Percentiles rank a stretch among this genome's conserved stretches.
Conservation (phyloP, 306 rosid genomes). For the Cucumis sativus region Cucumber_9930_V3 NC_026655.2:1906501-1907000, state of each 20-base stretch:
- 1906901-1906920: constrained; percentile 40
- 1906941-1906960: constrained; percentile 39
- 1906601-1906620: constrained; percentile 16
- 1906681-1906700: constrained; percentile 15
- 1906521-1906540: not conserved
- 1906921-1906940: constrained; percentile 24
- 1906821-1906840: constrained; percentile 41
- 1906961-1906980: constrained; percentile 19
- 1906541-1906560: not conserved
- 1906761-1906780: constrained; percentile 48
- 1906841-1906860: constrained; percentile 35
- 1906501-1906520: not conserved
- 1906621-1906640: constrained; percentile 99
- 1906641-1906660: constrained; percentile 44
- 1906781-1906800: constrained; percentile 32
- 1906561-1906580: not conserved
- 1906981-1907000: constrained; percentile 9
- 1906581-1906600: not conserved
- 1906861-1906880: constrained; percentile 30
- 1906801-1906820: constrained; percentile 48
- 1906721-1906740: constrained; percentile 15
- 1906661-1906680: constrained; percentile 20
- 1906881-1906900: constrained; percentile 30
- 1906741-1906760: constrained; percentile 24
- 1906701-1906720: constrained; percentile 7